A percentile compares a stretch with the other conserved stretches of the same genome.
phyloP scores from a whole-genome alignment of 2,329 filamentous ascomycete genomes.

The Fusarium odoratissimum region DNA sequence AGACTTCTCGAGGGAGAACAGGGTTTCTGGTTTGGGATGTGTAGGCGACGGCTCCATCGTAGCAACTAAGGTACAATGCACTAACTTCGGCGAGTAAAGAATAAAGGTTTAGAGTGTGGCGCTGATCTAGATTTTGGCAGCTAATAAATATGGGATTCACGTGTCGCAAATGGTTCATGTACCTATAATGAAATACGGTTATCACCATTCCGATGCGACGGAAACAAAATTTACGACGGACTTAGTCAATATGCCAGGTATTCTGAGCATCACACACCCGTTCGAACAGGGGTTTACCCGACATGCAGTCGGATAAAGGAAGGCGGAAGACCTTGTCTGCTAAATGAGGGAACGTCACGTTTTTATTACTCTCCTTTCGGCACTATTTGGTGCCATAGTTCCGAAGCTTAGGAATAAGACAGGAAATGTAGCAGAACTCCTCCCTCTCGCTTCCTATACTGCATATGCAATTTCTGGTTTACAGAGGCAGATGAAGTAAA shows the following conservation, averaged over 20 bases:
- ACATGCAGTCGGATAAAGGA: background rate
- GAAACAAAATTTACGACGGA: background rate
- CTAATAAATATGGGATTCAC: background rate
- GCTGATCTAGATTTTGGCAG: accelerated
- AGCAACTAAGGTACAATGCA: accelerated
- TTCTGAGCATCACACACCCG: accelerated
- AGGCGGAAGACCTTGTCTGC: background rate
- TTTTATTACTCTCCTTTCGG: too few relatives aligned
- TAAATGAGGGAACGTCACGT: too few relatives aligned
- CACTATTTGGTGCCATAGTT: background rate
- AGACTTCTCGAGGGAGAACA: background rate
- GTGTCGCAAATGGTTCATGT: background rate
- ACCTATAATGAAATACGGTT: too few relatives aligned
- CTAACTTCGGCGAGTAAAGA: background rate
- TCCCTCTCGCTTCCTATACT: accelerated
- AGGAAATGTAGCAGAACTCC: background rate
- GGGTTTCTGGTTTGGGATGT: background rate
- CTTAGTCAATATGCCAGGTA: background rate
- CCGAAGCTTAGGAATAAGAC: background rate
- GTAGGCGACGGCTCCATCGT: background rate
- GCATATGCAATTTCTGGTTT: background rate
- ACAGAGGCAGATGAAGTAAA: background rate
- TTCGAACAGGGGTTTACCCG: background rate
- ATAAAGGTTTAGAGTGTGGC: background rate
- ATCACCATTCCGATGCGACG: background rate